phyloP scores from a whole-genome alignment of 176 grass and related monocot species.

The Elaeis guineensis region DNA sequence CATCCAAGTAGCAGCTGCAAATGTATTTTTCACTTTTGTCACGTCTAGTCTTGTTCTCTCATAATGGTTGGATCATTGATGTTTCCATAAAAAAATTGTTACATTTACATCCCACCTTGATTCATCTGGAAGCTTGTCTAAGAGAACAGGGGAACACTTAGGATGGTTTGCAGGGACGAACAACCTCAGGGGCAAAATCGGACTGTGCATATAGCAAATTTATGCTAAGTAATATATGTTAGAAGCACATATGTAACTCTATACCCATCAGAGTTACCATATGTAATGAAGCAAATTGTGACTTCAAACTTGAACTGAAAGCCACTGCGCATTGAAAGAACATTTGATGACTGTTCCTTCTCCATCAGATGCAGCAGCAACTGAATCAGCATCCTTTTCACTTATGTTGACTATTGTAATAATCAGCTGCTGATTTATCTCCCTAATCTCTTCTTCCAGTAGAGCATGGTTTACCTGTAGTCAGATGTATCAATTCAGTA shows the following conservation, averaged over 20 bases:
- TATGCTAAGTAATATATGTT: no score
- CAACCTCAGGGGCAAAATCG: slow-evolving; percentile 82
- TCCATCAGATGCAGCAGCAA: slow-evolving; percentile 45
- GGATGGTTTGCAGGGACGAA: slow-evolving; percentile 85
- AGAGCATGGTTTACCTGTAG: slow-evolving; percentile 67
- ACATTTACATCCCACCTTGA: slow-evolving; percentile 44
- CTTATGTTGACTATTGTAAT: slow-evolving; percentile 71
- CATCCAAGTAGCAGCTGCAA: no score
- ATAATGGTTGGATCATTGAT: no score
- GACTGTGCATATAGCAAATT: slow-evolving; percentile 34
- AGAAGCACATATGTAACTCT: no score
- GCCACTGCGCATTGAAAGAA: slow-evolving; percentile 72
- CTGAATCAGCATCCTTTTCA: slow-evolving; percentile 56
- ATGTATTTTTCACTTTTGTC: no score
- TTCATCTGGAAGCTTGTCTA: slow-evolving; percentile 81
- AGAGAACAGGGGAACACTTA: slow-evolving; percentile 78
- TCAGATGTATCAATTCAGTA: neutral
- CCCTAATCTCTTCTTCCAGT: slow-evolving; percentile 74
- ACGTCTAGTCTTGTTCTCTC: no score
- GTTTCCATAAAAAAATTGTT: no score
- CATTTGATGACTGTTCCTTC: slow-evolving; percentile 89
- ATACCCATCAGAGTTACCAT: slow-evolving; percentile 35
- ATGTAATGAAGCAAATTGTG: slow-evolving; percentile 73
- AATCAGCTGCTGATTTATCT: slow-evolving; percentile 85
- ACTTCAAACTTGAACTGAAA: slow-evolving; percentile 73